phyloP scores from a whole-genome alignment of 2,329 filamentous ascomycete species.

The Annulohypoxylon truncatum region DNA sequence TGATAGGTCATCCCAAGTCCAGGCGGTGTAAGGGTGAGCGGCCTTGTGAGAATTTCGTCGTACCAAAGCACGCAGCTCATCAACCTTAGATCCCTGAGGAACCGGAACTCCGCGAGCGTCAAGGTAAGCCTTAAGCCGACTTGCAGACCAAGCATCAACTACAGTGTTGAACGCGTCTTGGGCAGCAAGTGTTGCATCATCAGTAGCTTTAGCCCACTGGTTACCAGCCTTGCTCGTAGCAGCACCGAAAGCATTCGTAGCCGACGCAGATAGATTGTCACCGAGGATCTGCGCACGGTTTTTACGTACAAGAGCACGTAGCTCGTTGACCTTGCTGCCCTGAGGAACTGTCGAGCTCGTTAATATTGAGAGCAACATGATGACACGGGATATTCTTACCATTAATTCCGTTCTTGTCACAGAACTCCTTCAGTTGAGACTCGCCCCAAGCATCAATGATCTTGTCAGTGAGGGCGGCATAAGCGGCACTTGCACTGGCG shows the following conservation, averaged over 20 bases:
- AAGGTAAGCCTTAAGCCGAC: constrained; percentile 80
- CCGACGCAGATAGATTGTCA: constrained; percentile 69
- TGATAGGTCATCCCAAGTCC: constrained; percentile 84
- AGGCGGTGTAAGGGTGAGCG: constrained; percentile 73
- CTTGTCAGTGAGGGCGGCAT: constrained; percentile 81
- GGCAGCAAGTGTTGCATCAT: constrained; percentile 70
- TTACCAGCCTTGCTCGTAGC: constrained; percentile 82
- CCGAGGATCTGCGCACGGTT: constrained; percentile 78
- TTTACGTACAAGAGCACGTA: constrained; percentile 89
- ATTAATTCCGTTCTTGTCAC: constrained; percentile 85
- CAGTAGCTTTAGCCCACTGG: constrained; percentile 79
- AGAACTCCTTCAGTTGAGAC: constrained; percentile 88
- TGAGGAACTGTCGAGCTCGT: constrained; percentile 75
- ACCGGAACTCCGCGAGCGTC: constrained; percentile 81
- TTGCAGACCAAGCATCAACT: constrained; percentile 76
- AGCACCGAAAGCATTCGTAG: constrained; percentile 72
- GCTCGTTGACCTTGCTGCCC: constrained; percentile 89
- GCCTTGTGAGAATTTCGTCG: constrained; percentile 79
- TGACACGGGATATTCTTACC: constrained; percentile 47
- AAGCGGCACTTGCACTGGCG: constrained; percentile 74
- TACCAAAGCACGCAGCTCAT: constrained; percentile 80
- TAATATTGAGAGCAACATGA: constrained; percentile 24
- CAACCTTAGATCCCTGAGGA: constrained; percentile 75
- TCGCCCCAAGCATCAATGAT: constrained; percentile 93
- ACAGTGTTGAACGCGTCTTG: constrained; percentile 75